These are phyloP conservation scores for Rhodocollybia butyracea DNA, from an alignment of 768 basidiomycete genomes.

Conservation along the genomic window DNA sequence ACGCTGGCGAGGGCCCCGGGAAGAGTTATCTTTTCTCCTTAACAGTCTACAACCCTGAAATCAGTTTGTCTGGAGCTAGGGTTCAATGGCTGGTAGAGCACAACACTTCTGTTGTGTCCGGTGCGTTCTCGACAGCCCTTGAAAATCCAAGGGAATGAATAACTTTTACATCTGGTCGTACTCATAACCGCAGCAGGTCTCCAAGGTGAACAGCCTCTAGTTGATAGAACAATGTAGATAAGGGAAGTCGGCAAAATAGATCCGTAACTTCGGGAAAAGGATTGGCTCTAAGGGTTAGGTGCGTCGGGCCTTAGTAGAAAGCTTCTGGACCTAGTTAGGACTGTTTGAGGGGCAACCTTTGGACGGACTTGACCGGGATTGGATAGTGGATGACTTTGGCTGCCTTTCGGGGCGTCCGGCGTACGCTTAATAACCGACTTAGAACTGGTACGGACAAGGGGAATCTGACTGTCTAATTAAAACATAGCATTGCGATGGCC, in stretches of 20 bases:
- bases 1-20: slow-evolving; percentile 66
- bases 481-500: slow-evolving; percentile 79
- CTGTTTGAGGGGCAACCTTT: slow-evolving; percentile 36
- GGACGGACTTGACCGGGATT: slow-evolving; percentile 39
- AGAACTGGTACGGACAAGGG: slow-evolving; percentile 80
- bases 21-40: slow-evolving; percentile 81
- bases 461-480: slow-evolving; percentile 85
- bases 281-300: slow-evolving; percentile 68
- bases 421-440: slow-evolving; percentile 65
- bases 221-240: slow-evolving; percentile 79
- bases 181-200: slow-evolving; percentile 80
- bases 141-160: slow-evolving; percentile 75
- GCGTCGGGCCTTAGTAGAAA: slow-evolving; percentile 46
- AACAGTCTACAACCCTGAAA: slow-evolving; percentile 72
- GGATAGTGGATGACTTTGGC: slow-evolving; percentile 44
- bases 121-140: slow-evolving; percentile 68
- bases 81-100: slow-evolving; percentile 71
- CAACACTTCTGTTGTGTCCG: slow-evolving; percentile 68
- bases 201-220: slow-evolving; percentile 82
- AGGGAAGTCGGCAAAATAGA: slow-evolving; percentile 75
- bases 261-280: slow-evolving; percentile 78
- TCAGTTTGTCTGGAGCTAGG: slow-evolving; percentile 73
- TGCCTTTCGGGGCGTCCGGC: slow-evolving; percentile 55
- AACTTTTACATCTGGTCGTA: slow-evolving; percentile 69
- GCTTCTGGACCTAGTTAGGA: slow-evolving; percentile 35